These are phyloP conservation scores for Dioscorea cayenensis DNA, from an alignment of 116 monocot species.

Conservation along the genomic window DNA sequence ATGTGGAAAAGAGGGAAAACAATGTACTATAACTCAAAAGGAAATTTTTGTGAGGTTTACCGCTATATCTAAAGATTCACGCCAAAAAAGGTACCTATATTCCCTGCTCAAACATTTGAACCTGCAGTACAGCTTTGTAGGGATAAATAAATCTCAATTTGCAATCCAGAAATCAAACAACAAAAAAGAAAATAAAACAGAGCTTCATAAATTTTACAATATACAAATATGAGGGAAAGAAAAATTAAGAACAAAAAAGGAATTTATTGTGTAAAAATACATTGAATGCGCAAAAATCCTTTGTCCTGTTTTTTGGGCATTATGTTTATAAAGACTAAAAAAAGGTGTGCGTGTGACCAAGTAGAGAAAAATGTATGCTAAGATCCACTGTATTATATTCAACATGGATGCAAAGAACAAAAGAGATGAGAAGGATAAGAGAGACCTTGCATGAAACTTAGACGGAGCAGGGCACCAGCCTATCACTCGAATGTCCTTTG, in stretches of 20 bases:
- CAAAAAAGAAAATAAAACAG: too few relatives aligned
- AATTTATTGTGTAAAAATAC: too few relatives aligned
- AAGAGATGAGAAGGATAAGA: neutral
- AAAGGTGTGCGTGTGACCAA: neutral
- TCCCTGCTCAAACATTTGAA: slow-evolving; percentile 92
- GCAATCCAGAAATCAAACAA: too few relatives aligned
- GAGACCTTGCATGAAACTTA: slow-evolving; percentile 79
- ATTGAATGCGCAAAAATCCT: too few relatives aligned
- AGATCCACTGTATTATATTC: neutral
- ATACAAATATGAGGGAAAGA: too few relatives aligned
- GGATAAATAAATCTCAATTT: too few relatives aligned
- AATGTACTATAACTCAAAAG: slow-evolving; percentile 2
- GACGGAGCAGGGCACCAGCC: slow-evolving; percentile 68
- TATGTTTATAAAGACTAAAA: too few relatives aligned
- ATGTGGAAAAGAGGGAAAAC: neutral
- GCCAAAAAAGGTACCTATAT: slow-evolving; percentile 92
- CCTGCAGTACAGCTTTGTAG: slow-evolving; percentile 26
- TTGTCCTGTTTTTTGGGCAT: too few relatives aligned
- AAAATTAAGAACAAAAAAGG: too few relatives aligned
- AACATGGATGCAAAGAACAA: neutral
- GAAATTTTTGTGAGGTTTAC: slow-evolving; percentile 16
- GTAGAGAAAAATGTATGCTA: neutral
- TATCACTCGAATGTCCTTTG: slow-evolving; percentile 81
- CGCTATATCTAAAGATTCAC: slow-evolving; percentile 52
- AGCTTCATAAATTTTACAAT: too few relatives aligned